phyloP scores from a whole-genome alignment of 2,329 filamentous ascomycete species.

The Pyrenophora teres region DNA sequence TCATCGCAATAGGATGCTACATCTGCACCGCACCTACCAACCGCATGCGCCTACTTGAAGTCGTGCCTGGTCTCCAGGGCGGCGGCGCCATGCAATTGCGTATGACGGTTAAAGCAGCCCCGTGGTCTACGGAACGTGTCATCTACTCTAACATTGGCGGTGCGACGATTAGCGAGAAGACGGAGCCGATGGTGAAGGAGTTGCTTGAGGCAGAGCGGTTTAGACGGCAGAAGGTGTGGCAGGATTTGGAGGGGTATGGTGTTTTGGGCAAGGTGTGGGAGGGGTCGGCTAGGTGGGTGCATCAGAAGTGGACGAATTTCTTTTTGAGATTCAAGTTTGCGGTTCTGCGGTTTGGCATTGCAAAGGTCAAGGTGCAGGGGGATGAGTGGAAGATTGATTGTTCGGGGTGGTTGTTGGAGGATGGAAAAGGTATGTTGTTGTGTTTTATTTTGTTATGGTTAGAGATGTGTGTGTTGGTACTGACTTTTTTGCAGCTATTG shows the following conservation, averaged over 20 bases:
- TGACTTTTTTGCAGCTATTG: slow-evolving; percentile 33
- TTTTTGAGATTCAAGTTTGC: slow-evolving; percentile 44
- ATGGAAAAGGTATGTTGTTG: slow-evolving; percentile 40
- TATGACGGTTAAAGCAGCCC: slow-evolving; percentile 31
- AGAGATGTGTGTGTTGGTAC: not conserved
- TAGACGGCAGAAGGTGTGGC: slow-evolving; percentile 29
- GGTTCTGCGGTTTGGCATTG: slow-evolving; percentile 41
- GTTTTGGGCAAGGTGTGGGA: slow-evolving; percentile 33
- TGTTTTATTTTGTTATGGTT: too few species aligned
- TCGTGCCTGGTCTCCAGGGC: slow-evolving; percentile 37
- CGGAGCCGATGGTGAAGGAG: slow-evolving; percentile 36
- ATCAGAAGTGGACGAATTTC: slow-evolving; percentile 46
- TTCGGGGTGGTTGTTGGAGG: slow-evolving; percentile 38
- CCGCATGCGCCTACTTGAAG: slow-evolving; percentile 36
- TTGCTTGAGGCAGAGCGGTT: slow-evolving; percentile 39
- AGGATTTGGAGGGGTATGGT: slow-evolving; percentile 34
- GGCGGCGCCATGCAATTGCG: slow-evolving; percentile 39
- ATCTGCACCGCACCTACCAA: slow-evolving; percentile 39
- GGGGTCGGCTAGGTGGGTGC: slow-evolving; percentile 35
- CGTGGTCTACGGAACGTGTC: slow-evolving; percentile 34
- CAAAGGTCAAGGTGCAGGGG: slow-evolving; percentile 35
- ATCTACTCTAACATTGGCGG: slow-evolving; percentile 37
- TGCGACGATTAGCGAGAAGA: slow-evolving; percentile 40
- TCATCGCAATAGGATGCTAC: slow-evolving; percentile 39
- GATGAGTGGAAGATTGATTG: slow-evolving; percentile 47